Evolutionary conservation across 352 stramenopile genomes (phyloP), one percentile per base, ranked within the genome.

Genomic region (Pythium guiyangense): DNA sequence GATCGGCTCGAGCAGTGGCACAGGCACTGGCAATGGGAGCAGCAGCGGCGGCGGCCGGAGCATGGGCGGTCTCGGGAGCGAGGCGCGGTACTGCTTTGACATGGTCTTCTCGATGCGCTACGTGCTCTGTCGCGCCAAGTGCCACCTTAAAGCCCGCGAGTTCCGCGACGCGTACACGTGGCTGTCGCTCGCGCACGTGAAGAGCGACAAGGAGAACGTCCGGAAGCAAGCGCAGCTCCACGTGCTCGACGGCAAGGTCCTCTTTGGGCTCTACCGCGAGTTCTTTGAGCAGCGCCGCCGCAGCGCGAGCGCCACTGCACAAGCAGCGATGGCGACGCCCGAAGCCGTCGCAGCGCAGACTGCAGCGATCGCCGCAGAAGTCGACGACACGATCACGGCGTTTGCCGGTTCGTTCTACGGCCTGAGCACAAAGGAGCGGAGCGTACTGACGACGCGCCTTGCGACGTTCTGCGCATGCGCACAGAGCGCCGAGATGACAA

Each of bases 91-190:
- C 52, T 88, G 77, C 29, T 91, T 92, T 44, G 85, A 95, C 39
- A 91, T 91, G 77, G 82, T 88, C 17, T 74, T 84, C 20, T 86
- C 74, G 11, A 63, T 88, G 5, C 73, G 85, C 3, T 95, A 93
- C 47, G 80, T 91, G 15, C 25, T 81, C 3, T 80, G 74, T 20
- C 80, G 83, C 5, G 73, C 76, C 18, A 89, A 90, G 62, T 61
- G 88, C 51, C 81, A 84, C 44, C 55, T 90, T 29, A 69, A 82
- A 22, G 50, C 81, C 0, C 62, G 69, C 14, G 79, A 91, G 25
- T 73, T 78, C 44, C 62, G 68, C 12, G 70, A 85, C 39, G 79
- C 83, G 0, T 90, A 74, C 54, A 74, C 77, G 20, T 93, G 83
- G 83, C 61, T 93, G 1, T 88, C 83, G 22, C 59, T 93, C 18